A percentile compares a stretch with the other conserved stretches of the same genome.
phyloP scores from a whole-genome alignment of 352 stramenopile genomes.

The Phytopythium litorale region DNA sequence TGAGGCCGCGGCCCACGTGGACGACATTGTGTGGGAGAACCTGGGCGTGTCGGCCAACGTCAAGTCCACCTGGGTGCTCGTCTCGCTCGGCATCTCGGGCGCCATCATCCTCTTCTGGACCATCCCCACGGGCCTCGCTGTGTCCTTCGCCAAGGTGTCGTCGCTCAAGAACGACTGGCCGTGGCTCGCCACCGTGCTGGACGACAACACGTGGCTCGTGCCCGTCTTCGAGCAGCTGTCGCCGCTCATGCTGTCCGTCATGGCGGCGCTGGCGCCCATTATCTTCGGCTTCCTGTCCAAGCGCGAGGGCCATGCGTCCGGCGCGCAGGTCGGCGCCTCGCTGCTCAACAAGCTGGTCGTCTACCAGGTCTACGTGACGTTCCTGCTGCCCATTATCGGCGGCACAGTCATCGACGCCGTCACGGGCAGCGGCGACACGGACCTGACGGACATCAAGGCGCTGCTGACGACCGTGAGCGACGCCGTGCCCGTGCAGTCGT shows the following conservation, averaged over 20 bases:
- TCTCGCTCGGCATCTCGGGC: constrained; percentile 51
- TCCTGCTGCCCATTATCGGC: constrained; percentile 81
- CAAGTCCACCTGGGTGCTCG: constrained; percentile 65
- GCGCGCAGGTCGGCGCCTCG: constrained; percentile 56
- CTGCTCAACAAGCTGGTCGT: constrained; percentile 80
- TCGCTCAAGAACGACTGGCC: constrained; percentile 45
- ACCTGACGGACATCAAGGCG: constrained; percentile 36
- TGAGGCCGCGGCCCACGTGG: constrained; percentile 53
- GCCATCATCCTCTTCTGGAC: constrained; percentile 85
- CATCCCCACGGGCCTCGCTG: constrained; percentile 71
- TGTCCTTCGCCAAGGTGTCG: constrained; percentile 69
- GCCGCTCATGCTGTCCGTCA: constrained; percentile 74
- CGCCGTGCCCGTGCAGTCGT: constrained; percentile 67
- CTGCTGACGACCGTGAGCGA: constrained; percentile 56
- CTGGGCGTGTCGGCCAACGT: constrained; percentile 72
- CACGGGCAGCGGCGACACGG: constrained; percentile 42
- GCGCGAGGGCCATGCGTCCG: constrained; percentile 71
- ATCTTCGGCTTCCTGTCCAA: constrained; percentile 82
- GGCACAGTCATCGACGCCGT: constrained; percentile 74
- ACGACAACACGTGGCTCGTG: constrained; percentile 65
- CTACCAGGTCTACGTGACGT: constrained; percentile 81
- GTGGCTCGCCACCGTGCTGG: constrained; percentile 37
- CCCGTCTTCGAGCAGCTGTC: constrained; percentile 72
- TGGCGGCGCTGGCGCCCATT: constrained; percentile 74
- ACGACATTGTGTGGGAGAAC: constrained; percentile 80